These are phyloP conservation scores for Metschnikowia hibisci DNA, from an alignment of 805 yeast genomes.

Conservation along the genomic window DNA sequence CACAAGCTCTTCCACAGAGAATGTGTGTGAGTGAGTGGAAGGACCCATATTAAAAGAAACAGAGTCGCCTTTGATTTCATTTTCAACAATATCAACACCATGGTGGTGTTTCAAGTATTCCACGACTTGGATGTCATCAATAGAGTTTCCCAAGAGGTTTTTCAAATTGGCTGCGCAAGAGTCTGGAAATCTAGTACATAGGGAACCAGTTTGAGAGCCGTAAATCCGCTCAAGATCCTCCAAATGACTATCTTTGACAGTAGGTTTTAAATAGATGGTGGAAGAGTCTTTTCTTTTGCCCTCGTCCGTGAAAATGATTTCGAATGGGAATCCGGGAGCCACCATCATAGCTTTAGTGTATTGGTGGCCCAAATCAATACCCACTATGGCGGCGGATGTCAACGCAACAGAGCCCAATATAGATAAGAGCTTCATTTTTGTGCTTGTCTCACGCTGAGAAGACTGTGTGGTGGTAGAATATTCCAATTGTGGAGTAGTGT, in stretches of 20 bases:
- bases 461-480: neutral
- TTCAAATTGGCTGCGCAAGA: slow-evolving; percentile 66
- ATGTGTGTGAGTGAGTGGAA: slow-evolving; percentile 26
- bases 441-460: neutral
- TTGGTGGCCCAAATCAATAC: slow-evolving; percentile 87
- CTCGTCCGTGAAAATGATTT: slow-evolving; percentile 83
- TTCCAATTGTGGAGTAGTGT: slow-evolving; percentile 2
- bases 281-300: slow-evolving; percentile 86
- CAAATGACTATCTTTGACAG: slow-evolving; percentile 21
- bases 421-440: slow-evolving; percentile 15
- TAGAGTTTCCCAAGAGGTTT: slow-evolving; percentile 61
- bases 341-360: slow-evolving; percentile 82
- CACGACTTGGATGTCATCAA: slow-evolving; percentile 43
- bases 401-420: slow-evolving; percentile 10
- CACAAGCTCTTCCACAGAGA: slow-evolving; percentile 67
- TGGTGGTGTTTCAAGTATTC: slow-evolving; percentile 55
- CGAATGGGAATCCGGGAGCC: slow-evolving; percentile 88
- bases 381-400: slow-evolving; percentile 63
- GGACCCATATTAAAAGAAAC: slow-evolving; percentile 52
- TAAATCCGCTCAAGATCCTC: slow-evolving; percentile 64
- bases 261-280: slow-evolving; percentile 62
- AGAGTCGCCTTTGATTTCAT: slow-evolving; percentile 41
- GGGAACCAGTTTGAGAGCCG: slow-evolving; percentile 70
- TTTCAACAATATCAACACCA: slow-evolving; percentile 48
- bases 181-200: slow-evolving; percentile 71